These are phyloP conservation scores for Oldenlandia corymbosa DNA, from an alignment of 257 asterid species.

Conservation along the genomic window DNA sequence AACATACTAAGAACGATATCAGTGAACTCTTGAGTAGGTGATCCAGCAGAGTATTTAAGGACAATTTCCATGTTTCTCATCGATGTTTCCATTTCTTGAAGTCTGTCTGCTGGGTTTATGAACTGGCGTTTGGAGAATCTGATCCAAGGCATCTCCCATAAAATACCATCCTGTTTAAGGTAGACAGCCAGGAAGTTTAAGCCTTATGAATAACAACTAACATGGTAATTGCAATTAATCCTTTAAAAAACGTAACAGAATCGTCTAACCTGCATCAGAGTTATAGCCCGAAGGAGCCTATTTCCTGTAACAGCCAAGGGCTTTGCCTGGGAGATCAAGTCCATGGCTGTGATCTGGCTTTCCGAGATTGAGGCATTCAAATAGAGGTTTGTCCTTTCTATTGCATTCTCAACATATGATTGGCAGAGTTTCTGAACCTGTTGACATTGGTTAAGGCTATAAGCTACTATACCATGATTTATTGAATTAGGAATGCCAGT, in stretches of 20 bases:
- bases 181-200: too few relatives aligned
- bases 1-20: conserved; percentile 17
- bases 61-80: conserved; percentile 59
- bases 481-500: too few relatives aligned
- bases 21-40: conserved; percentile 26
- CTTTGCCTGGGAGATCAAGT: conserved; percentile 41
- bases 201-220: too few relatives aligned
- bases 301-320: conserved; percentile 48
- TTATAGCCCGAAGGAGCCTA: conserved; percentile 47
- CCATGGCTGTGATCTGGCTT: conserved; percentile 25
- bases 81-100: conserved; percentile 38
- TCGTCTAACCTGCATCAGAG: conserved; percentile 39
- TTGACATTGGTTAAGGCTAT: not conserved
- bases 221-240: too few relatives aligned
- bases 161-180: conserved; percentile 42
- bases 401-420: conserved; percentile 45
- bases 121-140: conserved; percentile 13
- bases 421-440: conserved; percentile 38
- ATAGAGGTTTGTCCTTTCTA: conserved; percentile 48
- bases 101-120: conserved; percentile 24
- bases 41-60: conserved; percentile 23
- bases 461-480: not conserved
- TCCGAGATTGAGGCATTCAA: conserved; percentile 29
- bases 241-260: too few relatives aligned
- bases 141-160: conserved; percentile 61